Evolutionary conservation across 176 grass and related monocot genomes (phyloP), one percentile per base, ranked within the genome.

Genomic region (Eremochloa ophiuroides): DNA sequence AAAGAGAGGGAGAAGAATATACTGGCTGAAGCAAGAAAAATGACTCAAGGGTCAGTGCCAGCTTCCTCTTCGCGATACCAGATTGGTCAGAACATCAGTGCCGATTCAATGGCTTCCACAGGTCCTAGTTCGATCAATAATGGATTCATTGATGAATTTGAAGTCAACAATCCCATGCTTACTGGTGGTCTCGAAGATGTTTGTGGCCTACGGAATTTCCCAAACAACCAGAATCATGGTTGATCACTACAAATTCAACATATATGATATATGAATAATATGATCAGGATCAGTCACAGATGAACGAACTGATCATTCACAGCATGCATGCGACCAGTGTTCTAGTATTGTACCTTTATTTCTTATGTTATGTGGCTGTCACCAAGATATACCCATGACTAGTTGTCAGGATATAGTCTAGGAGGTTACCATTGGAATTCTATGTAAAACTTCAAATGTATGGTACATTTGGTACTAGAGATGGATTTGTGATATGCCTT

Each of bases 191-290:
- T 31, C 7, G 7, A 46, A 18, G 68, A 42, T 42, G 40, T 71
- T 46, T 26, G 41, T 73, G 28, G 16, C 40, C 42, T 43, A 1
- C 18, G 17, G 40, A 78, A 34, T 78, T 64, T 34, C 60, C 27
- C 28, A 28, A 78, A 34, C 40, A 65, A 46, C 60, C 40, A 78
- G 7, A 33, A 33, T 4, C 40, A 23, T 23, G 27, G 27, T 46
- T 65, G 27, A 76, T 60, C 40, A 3, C 16, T 46, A 3, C 25
- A 46, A 8, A 7, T 47, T 25, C 14, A 39, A 26, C n/a, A n/a
- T n/a, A n/a, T n/a, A n/a, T n/a, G n/a, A n/a, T n/a, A n/a, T 22
- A 31, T 78, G 76, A 65, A 64, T 47, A 65, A 65, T 62, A 64
- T 33, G 60, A 22, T 16, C 10, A 33, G 4, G 5, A 5, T 35